phyloP scores from a whole-genome alignment of 148 eudicot genomes.

The Rhododendron vialii region DNA sequence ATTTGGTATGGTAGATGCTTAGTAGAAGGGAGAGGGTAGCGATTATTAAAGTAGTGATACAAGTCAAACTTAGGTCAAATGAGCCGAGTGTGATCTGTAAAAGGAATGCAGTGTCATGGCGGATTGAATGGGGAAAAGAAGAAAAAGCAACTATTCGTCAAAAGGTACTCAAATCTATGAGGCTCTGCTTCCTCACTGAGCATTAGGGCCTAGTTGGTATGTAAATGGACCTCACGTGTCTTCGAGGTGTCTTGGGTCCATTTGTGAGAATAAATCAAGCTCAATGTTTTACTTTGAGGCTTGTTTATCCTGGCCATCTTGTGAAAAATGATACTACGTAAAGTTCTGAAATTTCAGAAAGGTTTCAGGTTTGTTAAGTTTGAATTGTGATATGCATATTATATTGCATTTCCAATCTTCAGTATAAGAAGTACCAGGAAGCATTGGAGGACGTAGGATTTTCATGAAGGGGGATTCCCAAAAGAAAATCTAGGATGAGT shows the following conservation, averaged over 20 bases:
- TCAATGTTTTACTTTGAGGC: not conserved
- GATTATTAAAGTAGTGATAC: not conserved
- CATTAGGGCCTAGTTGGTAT: not conserved
- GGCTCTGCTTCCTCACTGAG: not conserved
- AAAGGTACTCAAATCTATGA: too few species aligned
- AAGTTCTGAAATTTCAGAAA: not conserved
- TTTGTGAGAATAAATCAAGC: not conserved
- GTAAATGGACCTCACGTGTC: not conserved
- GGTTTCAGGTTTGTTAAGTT: not conserved
- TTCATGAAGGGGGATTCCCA: not conserved
- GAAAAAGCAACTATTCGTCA: too few species aligned
- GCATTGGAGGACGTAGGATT: not conserved
- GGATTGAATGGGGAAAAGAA: too few species aligned
- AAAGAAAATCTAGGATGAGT: not conserved
- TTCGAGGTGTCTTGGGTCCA: not conserved
- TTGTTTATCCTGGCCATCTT: not conserved
- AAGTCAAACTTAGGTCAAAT: not conserved
- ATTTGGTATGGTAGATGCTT: not conserved
- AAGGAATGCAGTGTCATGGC: not conserved
- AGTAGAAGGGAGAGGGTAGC: not conserved
- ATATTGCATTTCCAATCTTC: not conserved
- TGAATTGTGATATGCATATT: not conserved
- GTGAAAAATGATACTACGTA: not conserved
- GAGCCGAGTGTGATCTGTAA: not conserved
- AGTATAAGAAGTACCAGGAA: not conserved